Evolutionary conservation across 306 rosid genomes (phyloP), one percentile per base, ranked within the genome.

Genomic region (Datisca glomerata): DNA sequence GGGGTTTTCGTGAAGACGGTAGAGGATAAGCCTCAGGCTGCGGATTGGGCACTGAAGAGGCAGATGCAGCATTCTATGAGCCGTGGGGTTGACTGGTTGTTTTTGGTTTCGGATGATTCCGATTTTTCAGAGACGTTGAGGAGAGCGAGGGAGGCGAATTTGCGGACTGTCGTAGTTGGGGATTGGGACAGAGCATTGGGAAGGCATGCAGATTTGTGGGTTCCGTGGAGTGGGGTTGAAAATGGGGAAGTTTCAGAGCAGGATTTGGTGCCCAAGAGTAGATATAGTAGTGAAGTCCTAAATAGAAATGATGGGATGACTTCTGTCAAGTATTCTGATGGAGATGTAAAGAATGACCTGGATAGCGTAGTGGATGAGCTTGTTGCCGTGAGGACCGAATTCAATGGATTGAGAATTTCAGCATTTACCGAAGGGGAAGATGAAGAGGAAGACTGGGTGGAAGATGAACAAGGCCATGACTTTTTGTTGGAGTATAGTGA

Each of bases 51-150:
- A 0, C 15, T 89, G 72, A 80, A 83, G 86, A 70, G 64, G 61
- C 93, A 83, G 51, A 77, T 89, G 79, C 80, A 74, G 52, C 93
- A 83, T 18, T 82, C 94, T 0, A 79, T 87, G 93, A 76, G 75
- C 49, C 51, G 89, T 10, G 85, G 93, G 31, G 47, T 89, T 35
- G 97, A 84, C 41, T 80, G 91, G 93, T 25, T 89, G 70, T 24
- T 89, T 22, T 51, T 83, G 69, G 86, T 89, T 32, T 83, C 95
- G 0, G 97, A 89, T 28, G 95, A 83, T 68, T 72, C 81, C 0
- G 91, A 77, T 29, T 89, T 83, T 32, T 70, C 86, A 6, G 91
- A 80, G 11, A 89, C 74, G 86, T 66, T 89, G 65, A 72, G 77
- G 73, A 53, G 72, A 59, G 93, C 82, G 0, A 74, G 78, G 54